Evolutionary conservation across 148 eudicot genomes (phyloP).

Genomic region (Nepenthes gracilis): DNA sequence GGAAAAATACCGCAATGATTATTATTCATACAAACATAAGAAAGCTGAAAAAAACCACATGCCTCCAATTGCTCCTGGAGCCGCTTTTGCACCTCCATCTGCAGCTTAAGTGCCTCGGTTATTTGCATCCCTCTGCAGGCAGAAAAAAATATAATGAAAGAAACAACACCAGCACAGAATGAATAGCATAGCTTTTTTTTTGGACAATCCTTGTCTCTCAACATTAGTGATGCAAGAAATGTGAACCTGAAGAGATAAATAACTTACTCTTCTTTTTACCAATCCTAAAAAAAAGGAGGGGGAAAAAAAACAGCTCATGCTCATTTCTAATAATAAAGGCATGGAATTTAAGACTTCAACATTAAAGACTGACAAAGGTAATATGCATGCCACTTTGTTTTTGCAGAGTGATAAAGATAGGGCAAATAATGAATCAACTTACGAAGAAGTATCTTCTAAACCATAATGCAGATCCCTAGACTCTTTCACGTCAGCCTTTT

Average conservation of each 20-base stretch:
- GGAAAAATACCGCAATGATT: too few species aligned
- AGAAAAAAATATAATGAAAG: not conserved
- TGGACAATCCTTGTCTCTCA: too few species aligned
- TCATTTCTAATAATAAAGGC: too few species aligned
- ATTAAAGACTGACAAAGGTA: too few species aligned
- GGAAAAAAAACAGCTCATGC: too few species aligned
- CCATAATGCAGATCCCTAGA: conserved; percentile 35
- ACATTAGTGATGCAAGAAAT: too few species aligned
- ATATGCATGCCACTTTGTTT: too few species aligned
- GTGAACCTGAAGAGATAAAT: too few species aligned
- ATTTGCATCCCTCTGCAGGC: conserved; percentile 21
- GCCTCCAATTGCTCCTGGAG: conserved; percentile 60
- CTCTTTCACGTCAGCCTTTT: conserved; percentile 32
- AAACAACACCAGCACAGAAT: not conserved
- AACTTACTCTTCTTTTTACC: too few species aligned
- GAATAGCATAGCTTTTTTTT: not conserved
- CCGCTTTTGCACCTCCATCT: conserved; percentile 56
- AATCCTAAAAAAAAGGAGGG: too few species aligned
- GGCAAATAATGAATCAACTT: conserved; percentile 11
- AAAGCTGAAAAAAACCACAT: conserved; percentile 2
- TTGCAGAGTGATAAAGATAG: conserved; percentile 1
- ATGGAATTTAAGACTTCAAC: too few species aligned
- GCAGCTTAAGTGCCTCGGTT: conserved; percentile 48
- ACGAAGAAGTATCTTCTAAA: conserved; percentile 28
- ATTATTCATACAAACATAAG: too few species aligned